These are phyloP conservation scores for Lepraria neglecta DNA, from an alignment of 495 filamentous ascomycete species.

Conservation along the genomic window DNA sequence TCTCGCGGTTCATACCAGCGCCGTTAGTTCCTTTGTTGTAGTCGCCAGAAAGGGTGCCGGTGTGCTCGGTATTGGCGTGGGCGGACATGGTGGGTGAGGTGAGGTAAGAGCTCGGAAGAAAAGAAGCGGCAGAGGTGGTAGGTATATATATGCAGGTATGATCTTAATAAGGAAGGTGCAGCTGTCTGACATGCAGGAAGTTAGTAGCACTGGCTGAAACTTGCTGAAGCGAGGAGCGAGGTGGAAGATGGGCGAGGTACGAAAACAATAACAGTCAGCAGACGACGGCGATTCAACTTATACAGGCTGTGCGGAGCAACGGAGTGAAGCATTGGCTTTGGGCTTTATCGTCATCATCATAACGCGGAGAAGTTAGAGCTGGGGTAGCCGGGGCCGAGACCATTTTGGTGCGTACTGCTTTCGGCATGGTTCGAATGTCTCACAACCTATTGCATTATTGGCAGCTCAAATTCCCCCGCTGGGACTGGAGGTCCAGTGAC, in stretches of 20 bases:
- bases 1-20: constrained; percentile 23
- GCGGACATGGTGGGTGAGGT: constrained; percentile 17
- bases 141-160: background rate
- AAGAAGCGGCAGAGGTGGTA: background rate
- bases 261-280: background rate
- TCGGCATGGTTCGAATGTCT: background rate
- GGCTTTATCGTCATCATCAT: constrained; percentile 7
- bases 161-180: constrained; percentile 2
- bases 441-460: too few species aligned
- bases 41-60: constrained; percentile 14
- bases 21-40: constrained; percentile 21
- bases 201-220: background rate
- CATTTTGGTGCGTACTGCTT: background rate
- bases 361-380: constrained; percentile 8
- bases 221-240: background rate
- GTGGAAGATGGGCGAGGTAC: background rate
- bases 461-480: too few species aligned
- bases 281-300: constrained; percentile 1
- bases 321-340: background rate
- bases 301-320: constrained; percentile 5
- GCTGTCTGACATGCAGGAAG: too few species aligned
- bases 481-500: too few species aligned
- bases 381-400: constrained; percentile 6
- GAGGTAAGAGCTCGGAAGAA: background rate
- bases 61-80: constrained; percentile 22